phyloP scores from a whole-genome alignment of 768 basidiomycete genomes.

The Rhizopogon vulgaris region DNA sequence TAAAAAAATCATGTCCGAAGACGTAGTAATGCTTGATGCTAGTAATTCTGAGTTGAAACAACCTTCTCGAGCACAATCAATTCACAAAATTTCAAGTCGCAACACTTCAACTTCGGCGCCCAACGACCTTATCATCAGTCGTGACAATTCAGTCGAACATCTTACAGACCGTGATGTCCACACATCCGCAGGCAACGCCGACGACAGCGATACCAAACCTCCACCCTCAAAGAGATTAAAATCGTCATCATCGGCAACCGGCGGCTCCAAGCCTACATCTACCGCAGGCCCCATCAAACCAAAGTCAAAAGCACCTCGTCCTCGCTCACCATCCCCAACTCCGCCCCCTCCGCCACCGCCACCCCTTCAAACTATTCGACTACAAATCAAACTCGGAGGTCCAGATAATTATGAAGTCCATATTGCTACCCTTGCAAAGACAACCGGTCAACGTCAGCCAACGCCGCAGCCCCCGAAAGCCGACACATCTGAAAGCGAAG shows the following conservation, averaged over 20 bases:
- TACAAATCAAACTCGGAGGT: conserved; percentile 66
- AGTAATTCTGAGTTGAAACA: background rate
- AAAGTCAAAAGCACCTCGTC: conserved; percentile 41
- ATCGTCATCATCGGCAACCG: conserved; percentile 18
- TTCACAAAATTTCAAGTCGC: background rate
- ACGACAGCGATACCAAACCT: conserved; percentile 17
- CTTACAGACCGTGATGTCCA: conserved; percentile 10
- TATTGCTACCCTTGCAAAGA: conserved; percentile 49
- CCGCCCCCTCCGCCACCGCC: conserved; percentile 43
- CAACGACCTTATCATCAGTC: conserved; percentile 6
- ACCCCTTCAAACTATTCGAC: conserved; percentile 57
- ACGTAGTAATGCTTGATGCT: conserved; percentile 24
- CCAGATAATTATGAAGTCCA: conserved; percentile 74
- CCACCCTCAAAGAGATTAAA: conserved; percentile 25
- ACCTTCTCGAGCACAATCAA: no score
- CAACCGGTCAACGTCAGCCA: conserved; percentile 56
- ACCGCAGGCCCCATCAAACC: conserved; percentile 39
- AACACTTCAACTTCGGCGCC: conserved; percentile 11
- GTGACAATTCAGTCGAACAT: conserved; percentile 1
- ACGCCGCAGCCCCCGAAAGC: conserved; percentile 46
- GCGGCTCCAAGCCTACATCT: conserved; percentile 21
- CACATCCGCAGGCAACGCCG: background rate
- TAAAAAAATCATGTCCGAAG: conserved; percentile 15
- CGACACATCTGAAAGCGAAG: conserved; percentile 54
- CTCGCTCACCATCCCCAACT: conserved; percentile 52